phyloP scores from a whole-genome alignment of 2,329 filamentous ascomycete species.

The Periconia sp. region DNA sequence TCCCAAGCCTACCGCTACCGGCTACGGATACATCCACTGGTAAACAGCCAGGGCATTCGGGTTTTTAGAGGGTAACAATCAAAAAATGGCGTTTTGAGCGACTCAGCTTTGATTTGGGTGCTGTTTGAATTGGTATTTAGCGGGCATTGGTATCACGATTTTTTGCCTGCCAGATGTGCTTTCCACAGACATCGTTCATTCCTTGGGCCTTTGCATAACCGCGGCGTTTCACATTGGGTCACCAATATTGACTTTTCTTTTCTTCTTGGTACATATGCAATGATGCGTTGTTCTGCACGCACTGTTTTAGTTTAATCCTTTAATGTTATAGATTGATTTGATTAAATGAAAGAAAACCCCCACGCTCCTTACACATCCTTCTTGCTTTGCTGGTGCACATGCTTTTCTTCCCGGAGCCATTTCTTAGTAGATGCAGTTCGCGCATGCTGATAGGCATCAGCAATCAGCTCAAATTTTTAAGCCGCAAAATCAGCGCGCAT shows the following conservation, averaged over 20 bases:
- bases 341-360: not conserved
- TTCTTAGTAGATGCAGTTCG: no score
- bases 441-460: no score
- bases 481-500: no score
- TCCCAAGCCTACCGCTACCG: conserved; percentile 20
- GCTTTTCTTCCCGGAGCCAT: not conserved
- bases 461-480: no score
- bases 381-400: not conserved
- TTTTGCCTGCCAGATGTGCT: conserved; percentile 5
- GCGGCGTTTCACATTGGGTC: conserved; percentile 16
- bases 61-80: not conserved
- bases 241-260: not conserved
- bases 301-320: not conserved
- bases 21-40: conserved; percentile 4
- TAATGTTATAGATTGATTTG: not conserved
- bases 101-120: not conserved
- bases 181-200: conserved; percentile 15
- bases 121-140: not conserved
- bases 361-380: conserved; percentile 2
- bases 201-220: conserved; percentile 25
- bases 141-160: conserved; percentile 1
- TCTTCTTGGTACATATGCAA: not conserved
- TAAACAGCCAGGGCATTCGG: not conserved
- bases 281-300: not conserved
- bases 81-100: conserved; percentile 7